A percentile compares a stretch with the other conserved stretches of the same genome.
phyloP scores from a whole-genome alignment of 129 eudicot genomes.

The Centella asiatica region DNA sequence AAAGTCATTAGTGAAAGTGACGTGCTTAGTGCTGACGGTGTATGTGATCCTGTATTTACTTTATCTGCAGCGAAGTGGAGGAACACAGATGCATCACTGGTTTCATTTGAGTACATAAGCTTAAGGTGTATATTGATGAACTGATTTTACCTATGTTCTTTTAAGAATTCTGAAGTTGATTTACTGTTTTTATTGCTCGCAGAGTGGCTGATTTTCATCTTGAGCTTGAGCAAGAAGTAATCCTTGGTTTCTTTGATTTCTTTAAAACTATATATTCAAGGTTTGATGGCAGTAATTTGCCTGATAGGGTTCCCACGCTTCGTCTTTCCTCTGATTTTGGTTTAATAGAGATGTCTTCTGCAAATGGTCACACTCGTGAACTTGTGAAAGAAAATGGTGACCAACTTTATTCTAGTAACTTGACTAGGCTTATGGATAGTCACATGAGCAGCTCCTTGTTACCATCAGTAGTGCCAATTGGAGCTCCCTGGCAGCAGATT shows the following conservation, averaged over 20 bases:
- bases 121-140: conserved; percentile 46
- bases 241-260: conserved; percentile 60
- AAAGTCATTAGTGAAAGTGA: conserved; percentile 30
- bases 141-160: conserved; percentile 7
- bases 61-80: conserved; percentile 82
- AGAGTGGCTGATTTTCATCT: conserved; percentile 85
- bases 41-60: conserved; percentile 54
- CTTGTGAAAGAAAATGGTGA: conserved; percentile 20
- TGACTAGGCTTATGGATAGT: conserved; percentile 20
- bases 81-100: conserved; percentile 49
- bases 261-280: conserved; percentile 49
- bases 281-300: conserved; percentile 33
- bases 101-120: conserved; percentile 71
- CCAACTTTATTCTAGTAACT: conserved; percentile 12
- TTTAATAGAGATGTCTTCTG: conserved; percentile 20
- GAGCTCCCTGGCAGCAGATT: conserved; percentile 98
- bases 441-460: conserved; percentile 22
- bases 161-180: conserved; percentile 2
- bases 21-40: conserved; percentile 31
- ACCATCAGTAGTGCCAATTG: conserved; percentile 65
- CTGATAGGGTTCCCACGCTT: conserved; percentile 34
- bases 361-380: conserved; percentile 19
- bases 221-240: conserved; percentile 92
- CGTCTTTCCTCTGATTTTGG: conserved; percentile 35
- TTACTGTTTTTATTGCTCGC: conserved; percentile 22